Evolutionary conservation across 2,329 filamentous ascomycete species (phyloP).

Genomic region (Neofusicoccum sp.): DNA sequence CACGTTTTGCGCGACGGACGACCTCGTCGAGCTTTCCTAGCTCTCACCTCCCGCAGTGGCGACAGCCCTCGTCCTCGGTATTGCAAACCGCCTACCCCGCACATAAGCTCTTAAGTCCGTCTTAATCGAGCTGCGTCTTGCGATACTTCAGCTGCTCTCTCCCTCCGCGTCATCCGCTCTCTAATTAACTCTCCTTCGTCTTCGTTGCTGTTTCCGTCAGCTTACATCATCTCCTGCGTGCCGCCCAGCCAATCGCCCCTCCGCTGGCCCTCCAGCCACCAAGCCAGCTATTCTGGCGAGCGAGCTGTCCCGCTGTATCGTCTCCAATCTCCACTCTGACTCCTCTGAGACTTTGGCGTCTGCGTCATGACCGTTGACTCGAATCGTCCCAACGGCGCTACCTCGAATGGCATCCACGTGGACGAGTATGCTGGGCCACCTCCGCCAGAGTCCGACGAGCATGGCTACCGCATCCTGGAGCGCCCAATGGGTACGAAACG

Average conservation of each 20-base stretch:
- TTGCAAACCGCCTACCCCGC: slow-evolving; percentile 1
- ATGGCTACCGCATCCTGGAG: slow-evolving; percentile 47
- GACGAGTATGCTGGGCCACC: slow-evolving; percentile 17
- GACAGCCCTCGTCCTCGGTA: not conserved
- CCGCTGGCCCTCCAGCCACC: not conserved
- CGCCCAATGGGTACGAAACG: slow-evolving; percentile 47
- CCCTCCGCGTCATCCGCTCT: not conserved
- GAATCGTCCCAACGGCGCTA: not conserved
- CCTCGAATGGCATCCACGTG: not conserved
- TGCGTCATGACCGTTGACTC: not conserved
- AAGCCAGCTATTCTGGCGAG: not conserved
- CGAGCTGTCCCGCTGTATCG: not conserved
- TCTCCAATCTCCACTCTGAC: not conserved
- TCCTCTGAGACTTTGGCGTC: not conserved
- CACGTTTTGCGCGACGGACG: slow-evolving; percentile 11
- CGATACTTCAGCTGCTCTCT: not conserved
- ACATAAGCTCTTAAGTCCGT: slow-evolving; percentile 10
- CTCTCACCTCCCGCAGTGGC: not conserved
- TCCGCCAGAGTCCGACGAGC: slow-evolving; percentile 40
- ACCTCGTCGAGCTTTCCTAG: not conserved
- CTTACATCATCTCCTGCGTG: slow-evolving; percentile 8
- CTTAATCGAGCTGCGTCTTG: not conserved
- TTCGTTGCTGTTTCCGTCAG: not conserved
- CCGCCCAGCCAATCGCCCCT: not conserved
- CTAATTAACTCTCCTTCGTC: not conserved